Evolutionary conservation across 2,329 filamentous ascomycete species (phyloP).

Genomic region (Cladobotryum mycophilum): DNA sequence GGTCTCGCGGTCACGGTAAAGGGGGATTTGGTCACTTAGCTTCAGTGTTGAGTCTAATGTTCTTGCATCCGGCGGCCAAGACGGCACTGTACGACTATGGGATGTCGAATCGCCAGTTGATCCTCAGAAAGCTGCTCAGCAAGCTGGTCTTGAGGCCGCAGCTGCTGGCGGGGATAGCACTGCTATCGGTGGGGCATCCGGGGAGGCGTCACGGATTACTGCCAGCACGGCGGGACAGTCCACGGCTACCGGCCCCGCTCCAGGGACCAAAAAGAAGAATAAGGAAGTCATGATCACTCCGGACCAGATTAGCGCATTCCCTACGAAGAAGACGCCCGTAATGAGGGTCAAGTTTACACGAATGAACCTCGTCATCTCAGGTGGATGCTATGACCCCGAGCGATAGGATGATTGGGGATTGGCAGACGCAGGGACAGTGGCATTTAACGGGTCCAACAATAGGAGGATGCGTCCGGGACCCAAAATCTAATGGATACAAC

Average conservation of each 20-base stretch:
- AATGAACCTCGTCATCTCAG: slow-evolving; percentile 90
- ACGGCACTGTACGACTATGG: slow-evolving; percentile 91
- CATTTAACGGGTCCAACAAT: too few relatives aligned
- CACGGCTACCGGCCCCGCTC: slow-evolving; percentile 20
- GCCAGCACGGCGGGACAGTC: slow-evolving; percentile 22
- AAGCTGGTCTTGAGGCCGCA: slow-evolving; percentile 38
- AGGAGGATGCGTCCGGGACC: too few relatives aligned
- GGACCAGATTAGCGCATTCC: slow-evolving; percentile 91
- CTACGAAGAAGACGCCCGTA: slow-evolving; percentile 92
- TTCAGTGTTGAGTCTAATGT: slow-evolving; percentile 92
- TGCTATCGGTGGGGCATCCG: slow-evolving; percentile 19
- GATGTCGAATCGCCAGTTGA: slow-evolving; percentile 72
- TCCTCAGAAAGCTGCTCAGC: slow-evolving; percentile 49
- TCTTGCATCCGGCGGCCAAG: slow-evolving; percentile 82
- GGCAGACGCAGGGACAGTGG: too few relatives aligned
- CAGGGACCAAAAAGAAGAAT: slow-evolving; percentile 62
- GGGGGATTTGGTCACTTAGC: slow-evolving; percentile 90
- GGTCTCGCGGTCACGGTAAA: slow-evolving; percentile 87
- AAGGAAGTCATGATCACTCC: slow-evolving; percentile 88
- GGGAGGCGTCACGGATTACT: slow-evolving; percentile 24
- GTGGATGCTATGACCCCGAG: slow-evolving; percentile 61
- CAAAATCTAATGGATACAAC: too few relatives aligned
- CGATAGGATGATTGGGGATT: slow-evolving; percentile 25
- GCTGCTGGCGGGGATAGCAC: slow-evolving; percentile 36
- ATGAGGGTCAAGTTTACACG: slow-evolving; percentile 89